phyloP scores from a whole-genome alignment of 305 asterid species.

The Galium porrigens region DNA sequence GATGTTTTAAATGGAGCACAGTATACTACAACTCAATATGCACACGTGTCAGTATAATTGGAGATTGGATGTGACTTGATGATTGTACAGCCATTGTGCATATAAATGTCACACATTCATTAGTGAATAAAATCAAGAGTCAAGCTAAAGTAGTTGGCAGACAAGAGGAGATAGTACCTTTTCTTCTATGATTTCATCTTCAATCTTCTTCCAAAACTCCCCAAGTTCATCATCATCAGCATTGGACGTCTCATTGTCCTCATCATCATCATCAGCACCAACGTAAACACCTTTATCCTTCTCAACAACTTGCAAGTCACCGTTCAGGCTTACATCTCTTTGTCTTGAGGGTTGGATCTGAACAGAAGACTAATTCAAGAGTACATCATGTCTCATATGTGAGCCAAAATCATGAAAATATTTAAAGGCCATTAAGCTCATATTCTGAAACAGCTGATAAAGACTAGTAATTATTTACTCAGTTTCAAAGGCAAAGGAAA shows the following conservation, averaged over 20 bases:
- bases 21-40: neutral
- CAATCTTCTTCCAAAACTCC: conserved; percentile 71
- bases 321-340: conserved; percentile 14
- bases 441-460: neutral
- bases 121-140: neutral
- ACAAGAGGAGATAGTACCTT: conserved; percentile 37
- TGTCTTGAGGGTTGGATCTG: conserved; percentile 23
- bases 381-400: neutral
- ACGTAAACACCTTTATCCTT: conserved; percentile 38
- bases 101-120: neutral
- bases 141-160: neutral
- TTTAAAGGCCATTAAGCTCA: neutral
- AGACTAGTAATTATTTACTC: neutral
- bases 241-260: conserved; percentile 24
- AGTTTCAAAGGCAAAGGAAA: neutral
- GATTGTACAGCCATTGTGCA: neutral
- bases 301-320: conserved; percentile 10
- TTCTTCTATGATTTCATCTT: conserved; percentile 76
- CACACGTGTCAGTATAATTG: neutral
- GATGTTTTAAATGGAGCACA: neutral
- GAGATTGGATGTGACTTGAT: neutral
- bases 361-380: conserved; percentile 23
- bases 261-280: conserved; percentile 52
- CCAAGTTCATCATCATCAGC: conserved; percentile 50
- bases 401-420: neutral